These are phyloP conservation scores for Tulasnella sp. DNA, from an alignment of 768 basidiomycete genomes.

Conservation along the genomic window DNA sequence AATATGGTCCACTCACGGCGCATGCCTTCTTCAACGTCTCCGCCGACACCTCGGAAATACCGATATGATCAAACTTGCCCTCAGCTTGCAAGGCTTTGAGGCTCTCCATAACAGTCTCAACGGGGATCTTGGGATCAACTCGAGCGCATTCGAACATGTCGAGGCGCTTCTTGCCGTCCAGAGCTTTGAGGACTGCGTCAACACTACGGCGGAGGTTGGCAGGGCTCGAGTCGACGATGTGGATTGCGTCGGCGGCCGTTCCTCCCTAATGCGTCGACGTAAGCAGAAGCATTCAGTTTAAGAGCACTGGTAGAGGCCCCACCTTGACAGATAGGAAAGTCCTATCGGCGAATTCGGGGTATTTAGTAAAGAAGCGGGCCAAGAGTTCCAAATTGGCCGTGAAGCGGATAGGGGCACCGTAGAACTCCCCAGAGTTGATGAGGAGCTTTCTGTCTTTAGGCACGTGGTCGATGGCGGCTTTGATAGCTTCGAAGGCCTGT, in stretches of 20 bases:
- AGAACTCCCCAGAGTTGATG: conserved; percentile 41
- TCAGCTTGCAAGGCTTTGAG: conserved; percentile 45
- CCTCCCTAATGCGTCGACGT: conserved; percentile 15
- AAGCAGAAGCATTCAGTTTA: too few species aligned
- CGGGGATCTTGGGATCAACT: conserved; percentile 36
- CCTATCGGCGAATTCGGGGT: conserved; percentile 35
- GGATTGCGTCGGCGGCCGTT: background rate
- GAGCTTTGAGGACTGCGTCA: conserved; percentile 36
- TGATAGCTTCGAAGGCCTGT: conserved; percentile 54
- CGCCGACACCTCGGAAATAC: conserved; percentile 48
- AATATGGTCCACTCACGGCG: conserved; percentile 27
- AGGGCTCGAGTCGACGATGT: background rate
- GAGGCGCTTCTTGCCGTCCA: conserved; percentile 47
- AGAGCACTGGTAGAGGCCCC: conserved; percentile 25
- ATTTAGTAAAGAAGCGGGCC: conserved; percentile 37
- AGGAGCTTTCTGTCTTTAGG: conserved; percentile 39
- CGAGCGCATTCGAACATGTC: conserved; percentile 55
- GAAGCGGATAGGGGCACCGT: conserved; percentile 27
- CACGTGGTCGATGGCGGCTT: conserved; percentile 31
- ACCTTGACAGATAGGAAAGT: conserved; percentile 37
- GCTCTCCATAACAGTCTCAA: conserved; percentile 40
- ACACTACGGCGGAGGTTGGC: conserved; percentile 46
- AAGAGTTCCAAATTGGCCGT: conserved; percentile 34
- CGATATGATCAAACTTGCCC: conserved; percentile 53
- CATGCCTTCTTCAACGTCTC: conserved; percentile 38